Conservation (phyloP, 1,284 basidiomycete species). For the Porogramme epimiltina region DNA sequence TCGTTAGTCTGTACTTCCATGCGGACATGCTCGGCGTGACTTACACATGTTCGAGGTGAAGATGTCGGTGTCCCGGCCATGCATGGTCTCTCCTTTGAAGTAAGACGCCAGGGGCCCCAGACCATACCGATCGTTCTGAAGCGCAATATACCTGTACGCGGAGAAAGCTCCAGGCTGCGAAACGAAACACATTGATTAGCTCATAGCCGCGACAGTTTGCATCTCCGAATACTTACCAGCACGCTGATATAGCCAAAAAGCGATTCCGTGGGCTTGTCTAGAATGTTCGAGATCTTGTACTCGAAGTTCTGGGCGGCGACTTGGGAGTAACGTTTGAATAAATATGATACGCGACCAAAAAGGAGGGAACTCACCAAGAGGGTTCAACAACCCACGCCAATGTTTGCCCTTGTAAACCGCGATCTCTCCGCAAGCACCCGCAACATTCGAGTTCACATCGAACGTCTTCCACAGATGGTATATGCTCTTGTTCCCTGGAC, state of each 20-base stretch:
- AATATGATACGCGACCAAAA: background rate
- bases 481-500: conserved; percentile 81
- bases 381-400: conserved; percentile 82
- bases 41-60: conserved; percentile 93
- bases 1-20: conserved; percentile 3
- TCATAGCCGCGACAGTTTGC: too few species aligned
- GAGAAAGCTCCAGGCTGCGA: conserved; percentile 91
- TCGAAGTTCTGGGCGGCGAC: conserved; percentile 96
- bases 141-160: conserved; percentile 87
- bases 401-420: conserved; percentile 89
- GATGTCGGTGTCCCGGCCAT: conserved; percentile 91
- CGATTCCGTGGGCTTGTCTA: conserved; percentile 94
- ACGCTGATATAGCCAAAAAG: conserved; percentile 93
- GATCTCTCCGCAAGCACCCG: conserved; percentile 95
- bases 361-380: conserved; percentile 59
- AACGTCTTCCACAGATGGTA: conserved; percentile 97
- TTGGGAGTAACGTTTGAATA: conserved; percentile 28
- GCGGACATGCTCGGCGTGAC: conserved; percentile 30
- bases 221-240: conserved; percentile 45
- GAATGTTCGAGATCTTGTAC: conserved; percentile 90
- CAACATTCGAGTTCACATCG: conserved; percentile 91
- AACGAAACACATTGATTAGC: conserved; percentile 3
- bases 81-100: conserved; percentile 94
- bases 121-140: conserved; percentile 87
- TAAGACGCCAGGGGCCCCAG: conserved; percentile 92